Evolutionary conservation across 805 yeast genomes (phyloP), one percentile per base, ranked within the genome.

Genomic region (Starmerella bombicola): DNA sequence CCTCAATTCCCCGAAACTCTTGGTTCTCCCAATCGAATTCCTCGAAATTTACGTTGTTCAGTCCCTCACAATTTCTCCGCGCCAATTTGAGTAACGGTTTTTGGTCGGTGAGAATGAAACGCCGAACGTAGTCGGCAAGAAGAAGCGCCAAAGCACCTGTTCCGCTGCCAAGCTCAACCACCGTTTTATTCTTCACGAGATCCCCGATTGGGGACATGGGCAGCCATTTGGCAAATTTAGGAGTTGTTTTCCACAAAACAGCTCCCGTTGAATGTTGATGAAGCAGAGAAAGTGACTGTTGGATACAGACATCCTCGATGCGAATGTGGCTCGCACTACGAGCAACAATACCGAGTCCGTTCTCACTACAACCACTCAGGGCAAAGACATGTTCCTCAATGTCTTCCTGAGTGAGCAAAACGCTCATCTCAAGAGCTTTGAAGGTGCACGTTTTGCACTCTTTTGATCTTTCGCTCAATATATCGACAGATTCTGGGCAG

Each of bases 1-100:
- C 40, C 5, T 35, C 40, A 5, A 25, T n/a, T 2, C 29, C 38
- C 2, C 9, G 19, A 30, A 43, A 47, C 16, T 46, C 49, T n/a
- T 50, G 48, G 13, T 18, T 16, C 31, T 50, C 55, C 56, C 56
- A 53, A 40, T 53, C 56, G 20, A 46, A 48, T 21, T 44, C 51
- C 3, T 9, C 17, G 3, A 50, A 37, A 8, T 32, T 22, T 4
- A 53, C 47, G 19, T 37, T 45, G 9, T 19, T 9, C n/a, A 30
- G 13, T 3, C 31, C 39, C 1, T 3, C 33, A 7, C 44, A 38
- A 22, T 53, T 53, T 10, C 23, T 28, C 19, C 29, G 19, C 9
- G 40, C 38, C 3, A 53, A 35, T 30, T 51, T 51, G 18, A 53
- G 44, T 21, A 53, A 32, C 20, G 51, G 41, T n/a, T 33, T 33